phyloP scores from a whole-genome alignment of 176 grass and related monocot species.

The Oryza officinalis region DNA sequence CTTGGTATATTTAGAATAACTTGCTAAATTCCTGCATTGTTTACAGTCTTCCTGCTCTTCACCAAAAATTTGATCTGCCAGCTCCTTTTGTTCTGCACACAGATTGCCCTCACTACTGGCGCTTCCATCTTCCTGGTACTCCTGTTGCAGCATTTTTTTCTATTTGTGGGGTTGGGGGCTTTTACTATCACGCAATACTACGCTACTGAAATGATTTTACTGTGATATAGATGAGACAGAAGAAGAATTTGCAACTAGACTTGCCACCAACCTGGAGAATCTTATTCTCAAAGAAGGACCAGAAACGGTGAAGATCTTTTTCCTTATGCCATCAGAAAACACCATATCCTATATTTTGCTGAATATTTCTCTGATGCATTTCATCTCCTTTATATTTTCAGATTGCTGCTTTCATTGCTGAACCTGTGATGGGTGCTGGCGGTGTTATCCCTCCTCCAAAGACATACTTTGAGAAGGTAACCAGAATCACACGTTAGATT shows the following conservation, averaged over 20 bases:
- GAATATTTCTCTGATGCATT: background rate
- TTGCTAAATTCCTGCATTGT: constrained; percentile 37
- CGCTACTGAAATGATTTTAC: background rate
- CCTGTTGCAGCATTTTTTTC: background rate
- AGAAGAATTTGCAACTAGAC: constrained; percentile 87
- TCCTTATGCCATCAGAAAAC: background rate
- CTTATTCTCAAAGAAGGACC: constrained; percentile 98
- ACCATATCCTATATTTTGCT: background rate
- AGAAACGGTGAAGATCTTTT: constrained; percentile 65
- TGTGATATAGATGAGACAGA: constrained; percentile 78
- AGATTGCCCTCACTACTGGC: constrained; percentile 95
- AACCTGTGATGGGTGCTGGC: constrained; percentile 96
- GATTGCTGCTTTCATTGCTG: constrained; percentile 98
- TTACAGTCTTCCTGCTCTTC: constrained; percentile 79
- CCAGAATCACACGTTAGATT: background rate
- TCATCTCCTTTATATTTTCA: constrained; percentile 27
- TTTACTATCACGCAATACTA: background rate
- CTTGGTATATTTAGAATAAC: background rate
- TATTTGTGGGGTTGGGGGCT: background rate
- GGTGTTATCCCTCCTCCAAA: constrained; percentile 94
- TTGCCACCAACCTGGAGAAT: constrained; percentile 87
- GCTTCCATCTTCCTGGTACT: constrained; percentile 79
- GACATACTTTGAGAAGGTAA: constrained; percentile 93
- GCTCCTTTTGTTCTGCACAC: constrained; percentile 88
- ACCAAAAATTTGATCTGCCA: constrained; percentile 97